Evolutionary conservation across 768 basidiomycete species (phyloP).

Genomic region (Calocera viscosa): DNA sequence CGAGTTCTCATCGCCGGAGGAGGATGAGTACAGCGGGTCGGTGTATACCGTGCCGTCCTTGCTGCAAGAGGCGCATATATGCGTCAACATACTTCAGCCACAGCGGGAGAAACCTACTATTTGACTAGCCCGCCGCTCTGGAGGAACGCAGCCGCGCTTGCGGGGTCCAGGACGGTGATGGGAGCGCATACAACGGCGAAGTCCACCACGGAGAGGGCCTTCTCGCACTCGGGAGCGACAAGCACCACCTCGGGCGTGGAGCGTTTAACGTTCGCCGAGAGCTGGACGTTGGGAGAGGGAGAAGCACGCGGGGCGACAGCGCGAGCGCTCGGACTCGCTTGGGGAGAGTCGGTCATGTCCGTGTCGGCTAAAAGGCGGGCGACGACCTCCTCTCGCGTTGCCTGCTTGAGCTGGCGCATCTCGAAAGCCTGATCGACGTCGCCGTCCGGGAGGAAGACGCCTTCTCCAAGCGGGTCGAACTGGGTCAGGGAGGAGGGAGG

Average conservation of each 20-base stretch:
- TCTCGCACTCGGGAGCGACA: background rate
- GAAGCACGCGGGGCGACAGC: background rate
- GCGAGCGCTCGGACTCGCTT: background rate
- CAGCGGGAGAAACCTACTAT: background rate
- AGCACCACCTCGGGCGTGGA: background rate
- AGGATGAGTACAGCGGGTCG: constrained; percentile 1
- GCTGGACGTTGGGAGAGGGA: background rate
- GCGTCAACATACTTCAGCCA: background rate
- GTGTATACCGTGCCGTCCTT: background rate
- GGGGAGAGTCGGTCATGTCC: background rate
- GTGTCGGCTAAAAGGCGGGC: background rate
- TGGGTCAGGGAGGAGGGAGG: background rate
- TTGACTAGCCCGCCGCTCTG: background rate
- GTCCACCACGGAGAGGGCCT: background rate
- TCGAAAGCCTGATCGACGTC: background rate
- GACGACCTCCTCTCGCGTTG: background rate
- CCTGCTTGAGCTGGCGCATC: background rate
- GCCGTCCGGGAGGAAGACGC: background rate
- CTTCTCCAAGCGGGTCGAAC: background rate
- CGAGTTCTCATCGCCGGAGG: background rate
- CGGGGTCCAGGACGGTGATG: background rate
- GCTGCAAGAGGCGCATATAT: background rate
- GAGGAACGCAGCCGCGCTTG: background rate
- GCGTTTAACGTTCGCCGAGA: background rate
- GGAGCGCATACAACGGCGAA: background rate